Base-by-base conservation (phyloP, 2,329 filamentous ascomycete genomes). In the Ophiostoma sp. region DNA sequence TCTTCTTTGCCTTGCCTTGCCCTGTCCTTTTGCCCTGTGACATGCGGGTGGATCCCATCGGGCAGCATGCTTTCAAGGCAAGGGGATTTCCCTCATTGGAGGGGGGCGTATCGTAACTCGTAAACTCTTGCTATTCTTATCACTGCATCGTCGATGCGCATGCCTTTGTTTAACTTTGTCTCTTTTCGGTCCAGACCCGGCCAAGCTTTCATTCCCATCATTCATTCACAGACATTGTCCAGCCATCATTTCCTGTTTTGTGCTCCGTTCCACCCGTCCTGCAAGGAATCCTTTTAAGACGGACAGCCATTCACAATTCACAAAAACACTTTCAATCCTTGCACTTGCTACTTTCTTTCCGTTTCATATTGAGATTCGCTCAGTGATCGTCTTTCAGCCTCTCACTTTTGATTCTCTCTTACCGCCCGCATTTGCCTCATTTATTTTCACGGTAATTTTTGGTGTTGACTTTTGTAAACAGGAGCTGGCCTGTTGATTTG, bases 321-420 rank as follows among this genome's bases (percentile, higher is more conserved):
- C 4, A 52, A 28, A 33, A 55, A 28, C 25, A 52, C 45, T 52
- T 8, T 36, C 48, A 57, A 15, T 25, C 61, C 63, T 69, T 66
- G 45, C 42, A 3, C 48, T 55, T 1, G 48, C 57, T 17, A 25
- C 45, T 50, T 3, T 11, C 17, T n/a, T 66, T 50, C 59, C 61
- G 57, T 63, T 71, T 71, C 69, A 50, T 36, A 36, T 50, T 63
- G 55, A 71, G 28, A 71, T 63, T 70, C 22, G 33, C 52, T 59
- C 36, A 45, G 19, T 25, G 31, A 42, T 59, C 50, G 8, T 2
- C 15, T 42, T 39, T 70, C 28, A 36, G 66, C n/a, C 59, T 36
- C 33, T 39, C 19, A 2, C 31, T 52, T 17, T 25, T 36, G 11
- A 15, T 19, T n/a, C 45, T 48, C 28, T 69, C 42, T 31, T 50